phyloP scores from a whole-genome alignment of 768 basidiomycete species.

The Podaxis sp. region DNA sequence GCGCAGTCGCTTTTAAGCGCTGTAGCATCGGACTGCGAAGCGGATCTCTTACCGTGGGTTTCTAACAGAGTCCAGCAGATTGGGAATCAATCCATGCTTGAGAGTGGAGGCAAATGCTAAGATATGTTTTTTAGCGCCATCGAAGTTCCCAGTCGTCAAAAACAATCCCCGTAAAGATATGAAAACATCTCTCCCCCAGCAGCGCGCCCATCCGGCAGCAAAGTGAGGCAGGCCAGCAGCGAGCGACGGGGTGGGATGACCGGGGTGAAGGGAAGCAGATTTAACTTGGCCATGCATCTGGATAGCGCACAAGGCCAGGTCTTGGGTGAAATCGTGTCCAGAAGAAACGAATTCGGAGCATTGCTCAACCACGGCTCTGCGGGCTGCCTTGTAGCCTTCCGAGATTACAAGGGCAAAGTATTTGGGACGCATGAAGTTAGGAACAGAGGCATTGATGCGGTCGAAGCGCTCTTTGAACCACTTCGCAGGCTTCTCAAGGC shows the following conservation, averaged over 20 bases:
- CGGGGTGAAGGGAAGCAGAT: slow-evolving; percentile 86
- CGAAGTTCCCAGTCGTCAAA: slow-evolving; percentile 87
- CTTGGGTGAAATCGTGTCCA: slow-evolving; percentile 88
- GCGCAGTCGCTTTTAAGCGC: background rate
- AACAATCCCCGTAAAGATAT: slow-evolving; percentile 93
- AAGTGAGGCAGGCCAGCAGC: slow-evolving; percentile 98
- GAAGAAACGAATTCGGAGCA: slow-evolving; percentile 82
- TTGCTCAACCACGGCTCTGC: slow-evolving; percentile 80
- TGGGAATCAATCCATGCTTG: slow-evolving; percentile 96
- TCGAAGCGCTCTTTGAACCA: slow-evolving; percentile 94
- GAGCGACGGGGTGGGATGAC: slow-evolving; percentile 69
- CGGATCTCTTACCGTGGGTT: slow-evolving; percentile 64
- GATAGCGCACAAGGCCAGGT: slow-evolving; percentile 79
- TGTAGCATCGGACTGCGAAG: background rate
- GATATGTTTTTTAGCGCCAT: slow-evolving; percentile 86
- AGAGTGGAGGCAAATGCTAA: slow-evolving; percentile 89
- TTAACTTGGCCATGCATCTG: slow-evolving; percentile 92
- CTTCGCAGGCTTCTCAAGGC: slow-evolving; percentile 64
- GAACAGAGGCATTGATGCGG: slow-evolving; percentile 66
- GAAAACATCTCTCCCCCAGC: slow-evolving; percentile 95
- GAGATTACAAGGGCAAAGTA: slow-evolving; percentile 93
- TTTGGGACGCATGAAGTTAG: slow-evolving; percentile 91
- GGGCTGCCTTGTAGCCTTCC: slow-evolving; percentile 90
- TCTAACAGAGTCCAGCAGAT: slow-evolving; percentile 86
- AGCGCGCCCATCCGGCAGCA: slow-evolving; percentile 88